These are phyloP conservation scores for Helicostylum pulchrum DNA, from an alignment of 192 early-diverging fungal genomes.

Conservation along the genomic window DNA sequence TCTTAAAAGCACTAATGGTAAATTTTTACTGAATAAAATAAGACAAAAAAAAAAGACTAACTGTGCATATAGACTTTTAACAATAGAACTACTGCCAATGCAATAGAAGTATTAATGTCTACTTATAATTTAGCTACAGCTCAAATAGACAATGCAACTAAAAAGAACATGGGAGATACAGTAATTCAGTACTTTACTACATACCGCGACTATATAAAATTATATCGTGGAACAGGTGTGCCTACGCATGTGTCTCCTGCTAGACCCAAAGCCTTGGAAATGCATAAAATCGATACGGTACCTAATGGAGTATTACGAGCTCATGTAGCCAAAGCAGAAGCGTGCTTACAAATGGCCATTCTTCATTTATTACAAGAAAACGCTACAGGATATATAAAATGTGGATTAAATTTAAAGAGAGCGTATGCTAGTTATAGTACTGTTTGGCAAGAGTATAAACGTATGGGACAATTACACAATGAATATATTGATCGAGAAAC, in stretches of 20 bases:
- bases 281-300: slow-evolving; percentile 8
- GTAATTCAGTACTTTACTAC: slow-evolving; percentile 36
- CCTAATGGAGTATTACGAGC: slow-evolving; percentile 32
- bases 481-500: slow-evolving; percentile 36
- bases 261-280: slow-evolving; percentile 1
- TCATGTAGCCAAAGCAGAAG: slow-evolving; percentile 31
- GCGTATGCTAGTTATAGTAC: slow-evolving; percentile 35
- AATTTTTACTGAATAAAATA: neutral
- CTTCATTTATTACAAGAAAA: slow-evolving; percentile 27
- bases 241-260: slow-evolving; percentile 17
- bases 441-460: slow-evolving; percentile 41
- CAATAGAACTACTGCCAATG: slow-evolving; percentile 35
- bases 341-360: slow-evolving; percentile 25
- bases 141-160: slow-evolving; percentile 29
- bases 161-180: slow-evolving; percentile 29
- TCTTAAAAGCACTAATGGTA: slow-evolving; percentile 20
- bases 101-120: slow-evolving; percentile 19
- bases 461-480: slow-evolving; percentile 34
- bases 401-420: slow-evolving; percentile 35
- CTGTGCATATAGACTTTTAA: slow-evolving; percentile 34
- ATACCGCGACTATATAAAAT: slow-evolving; percentile 29
- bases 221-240: slow-evolving; percentile 17
- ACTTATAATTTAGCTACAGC: slow-evolving; percentile 26
- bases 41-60: neutral
- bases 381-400: slow-evolving; percentile 24